Conservation (phyloP, 805 yeast species). For the Komagataella phaffii region DNA sequence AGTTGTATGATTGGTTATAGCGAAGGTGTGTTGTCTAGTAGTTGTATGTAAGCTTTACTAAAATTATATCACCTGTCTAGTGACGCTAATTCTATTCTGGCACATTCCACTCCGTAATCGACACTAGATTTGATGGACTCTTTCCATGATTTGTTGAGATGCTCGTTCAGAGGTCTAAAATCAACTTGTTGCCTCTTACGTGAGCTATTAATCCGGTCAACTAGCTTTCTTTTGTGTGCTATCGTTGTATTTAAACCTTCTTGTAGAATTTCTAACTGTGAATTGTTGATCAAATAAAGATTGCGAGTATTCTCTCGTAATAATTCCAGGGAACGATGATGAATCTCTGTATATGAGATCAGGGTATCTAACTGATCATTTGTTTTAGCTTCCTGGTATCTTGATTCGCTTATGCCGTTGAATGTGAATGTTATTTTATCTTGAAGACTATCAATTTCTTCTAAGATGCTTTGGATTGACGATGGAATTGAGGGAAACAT, state of each 20-base stretch:
- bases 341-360: constrained; percentile 24
- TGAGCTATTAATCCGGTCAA: constrained; percentile 26
- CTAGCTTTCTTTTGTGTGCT: constrained; percentile 22
- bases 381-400: neutral
- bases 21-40: neutral
- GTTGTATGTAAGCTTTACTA: neutral
- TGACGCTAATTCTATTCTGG: constrained; percentile 10
- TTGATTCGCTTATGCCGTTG: neutral
- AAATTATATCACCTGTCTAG: neutral
- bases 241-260: constrained; percentile 15
- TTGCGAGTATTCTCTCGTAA: constrained; percentile 18
- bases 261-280: constrained; percentile 15
- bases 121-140: constrained; percentile 28
- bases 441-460: neutral
- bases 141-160: constrained; percentile 35
- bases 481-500: constrained; percentile 11
- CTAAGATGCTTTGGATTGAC: neutral
- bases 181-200: constrained; percentile 30
- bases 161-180: constrained; percentile 28
- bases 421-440: neutral
- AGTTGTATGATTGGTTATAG: neutral
- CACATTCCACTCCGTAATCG: constrained; percentile 22
- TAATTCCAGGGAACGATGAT: constrained; percentile 25
- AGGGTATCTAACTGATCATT: constrained; percentile 10
- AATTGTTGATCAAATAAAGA: constrained; percentile 25